Evolutionary conservation across 371 early-diverging fungal species (phyloP).

Genomic region (Rhizomucor miehei): DNA sequence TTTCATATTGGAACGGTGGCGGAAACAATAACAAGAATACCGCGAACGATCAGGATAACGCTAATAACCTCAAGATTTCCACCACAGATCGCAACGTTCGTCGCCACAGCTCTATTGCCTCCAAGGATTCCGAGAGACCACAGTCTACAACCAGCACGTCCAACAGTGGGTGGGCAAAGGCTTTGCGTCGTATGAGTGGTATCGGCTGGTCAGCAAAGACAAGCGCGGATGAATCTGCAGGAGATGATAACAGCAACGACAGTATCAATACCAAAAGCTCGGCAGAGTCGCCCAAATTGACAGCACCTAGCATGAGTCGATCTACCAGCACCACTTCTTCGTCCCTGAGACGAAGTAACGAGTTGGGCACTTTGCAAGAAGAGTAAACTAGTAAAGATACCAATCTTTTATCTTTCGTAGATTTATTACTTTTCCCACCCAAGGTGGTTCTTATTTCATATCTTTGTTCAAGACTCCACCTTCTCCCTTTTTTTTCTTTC

Average conservation of each 20-base stretch:
- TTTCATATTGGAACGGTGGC: conserved; percentile 43
- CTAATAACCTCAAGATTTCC: not conserved
- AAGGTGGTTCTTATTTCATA: not conserved
- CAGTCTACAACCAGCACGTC: conserved; percentile 8
- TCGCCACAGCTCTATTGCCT: conserved; percentile 15
- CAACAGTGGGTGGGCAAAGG: conserved; percentile 45
- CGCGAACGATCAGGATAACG: conserved; percentile 1
- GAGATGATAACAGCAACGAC: conserved; percentile 4
- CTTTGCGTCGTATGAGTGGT: conserved; percentile 44
- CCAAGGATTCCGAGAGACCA: conserved; percentile 10
- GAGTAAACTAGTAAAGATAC: conserved; percentile 16
- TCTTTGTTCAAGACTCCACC: not conserved
- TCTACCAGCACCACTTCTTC: conserved; percentile 24
- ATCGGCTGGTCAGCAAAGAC: conserved; percentile 39
- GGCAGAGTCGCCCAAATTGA: conserved; percentile 7
- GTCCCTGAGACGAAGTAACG: conserved; percentile 40
- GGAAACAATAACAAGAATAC: conserved; percentile 8
- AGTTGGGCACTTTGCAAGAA: conserved; percentile 43
- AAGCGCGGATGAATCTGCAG: conserved; percentile 4
- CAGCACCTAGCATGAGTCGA: conserved; percentile 25
- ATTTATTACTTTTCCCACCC: no score
- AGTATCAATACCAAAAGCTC: conserved; percentile 3
- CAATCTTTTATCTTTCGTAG: conserved; percentile 1
- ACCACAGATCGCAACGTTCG: conserved; percentile 9
- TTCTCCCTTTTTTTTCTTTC: not conserved